Percentiles rank a stretch among this genome's conserved stretches.
phyloP scores from a whole-genome alignment of 345 rosid species.

The Xanthoceras sorbifolium region DNA sequence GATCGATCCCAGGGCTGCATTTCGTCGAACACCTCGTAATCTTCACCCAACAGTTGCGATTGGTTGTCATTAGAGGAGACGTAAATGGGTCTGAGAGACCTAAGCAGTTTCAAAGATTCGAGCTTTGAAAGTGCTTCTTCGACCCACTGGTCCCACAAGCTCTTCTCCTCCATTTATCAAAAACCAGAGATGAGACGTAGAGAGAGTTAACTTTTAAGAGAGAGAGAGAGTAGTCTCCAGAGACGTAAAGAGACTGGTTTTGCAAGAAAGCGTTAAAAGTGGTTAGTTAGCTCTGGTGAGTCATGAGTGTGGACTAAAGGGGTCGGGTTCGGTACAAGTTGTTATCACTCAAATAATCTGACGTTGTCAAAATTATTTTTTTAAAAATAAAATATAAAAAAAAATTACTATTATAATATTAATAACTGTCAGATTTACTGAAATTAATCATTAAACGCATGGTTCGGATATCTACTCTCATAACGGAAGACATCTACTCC shows the following conservation, averaged over 20 bases:
- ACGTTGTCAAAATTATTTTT: not conserved
- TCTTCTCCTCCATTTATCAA: slow-evolving; percentile 27
- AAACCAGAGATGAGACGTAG: not conserved
- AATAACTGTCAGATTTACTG: too few species aligned
- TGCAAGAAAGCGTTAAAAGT: not conserved
- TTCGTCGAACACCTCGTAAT: slow-evolving; percentile 66
- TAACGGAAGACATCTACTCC: too few species aligned
- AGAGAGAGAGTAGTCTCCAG: not conserved
- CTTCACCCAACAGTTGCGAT: slow-evolving; percentile 26
- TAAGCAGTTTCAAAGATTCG: slow-evolving; percentile 60
- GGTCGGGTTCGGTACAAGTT: not conserved
- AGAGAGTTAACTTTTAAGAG: not conserved
- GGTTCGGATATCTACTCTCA: too few species aligned
- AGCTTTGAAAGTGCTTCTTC: slow-evolving; percentile 74
- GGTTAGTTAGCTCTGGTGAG: not conserved
- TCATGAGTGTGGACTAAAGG: not conserved
- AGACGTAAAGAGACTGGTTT: not conserved
- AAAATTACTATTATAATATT: too few species aligned
- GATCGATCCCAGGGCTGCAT: slow-evolving; percentile 80
- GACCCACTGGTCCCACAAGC: slow-evolving; percentile 73
- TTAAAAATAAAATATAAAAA: too few species aligned
- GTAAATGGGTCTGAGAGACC: slow-evolving; percentile 79
- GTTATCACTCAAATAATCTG: not conserved
- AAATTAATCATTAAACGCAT: too few species aligned
- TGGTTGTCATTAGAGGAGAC: slow-evolving; percentile 34